Percentiles rank a stretch among this genome's conserved stretches.
Conservation (phyloP, 2,329 filamentous ascomycete species). For the Aspergillus tamarii region DNA sequence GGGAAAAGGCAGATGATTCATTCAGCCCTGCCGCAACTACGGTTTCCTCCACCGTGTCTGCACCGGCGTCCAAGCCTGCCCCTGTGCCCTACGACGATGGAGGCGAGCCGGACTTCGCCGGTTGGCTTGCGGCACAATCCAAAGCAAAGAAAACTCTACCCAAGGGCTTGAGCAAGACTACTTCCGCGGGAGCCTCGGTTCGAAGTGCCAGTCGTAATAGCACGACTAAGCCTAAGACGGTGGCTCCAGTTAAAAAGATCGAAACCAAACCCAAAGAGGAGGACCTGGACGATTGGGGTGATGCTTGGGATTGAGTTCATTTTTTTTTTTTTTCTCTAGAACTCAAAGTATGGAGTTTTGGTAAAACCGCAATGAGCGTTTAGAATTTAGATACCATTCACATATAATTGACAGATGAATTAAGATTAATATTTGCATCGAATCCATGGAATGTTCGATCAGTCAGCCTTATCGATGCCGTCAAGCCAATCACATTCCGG, state of each 20-base stretch:
- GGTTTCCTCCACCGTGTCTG: slow-evolving; percentile 28
- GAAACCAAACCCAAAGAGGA: slow-evolving; percentile 63
- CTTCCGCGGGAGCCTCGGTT: slow-evolving; percentile 33
- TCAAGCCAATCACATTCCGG: not conserved
- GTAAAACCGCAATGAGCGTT: not conserved
- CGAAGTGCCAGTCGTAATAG: slow-evolving; percentile 44
- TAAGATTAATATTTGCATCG: not conserved
- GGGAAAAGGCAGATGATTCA: slow-evolving; percentile 52
- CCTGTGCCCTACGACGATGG: slow-evolving; percentile 73
- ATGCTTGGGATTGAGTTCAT: slow-evolving; percentile 48
- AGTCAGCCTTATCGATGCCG: not conserved
- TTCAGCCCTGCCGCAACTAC: slow-evolving; percentile 39
- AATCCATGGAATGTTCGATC: slow-evolving; percentile 1
- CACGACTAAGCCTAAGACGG: slow-evolving; percentile 51
- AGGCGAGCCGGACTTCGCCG: slow-evolving; percentile 91
- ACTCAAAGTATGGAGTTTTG: not conserved
- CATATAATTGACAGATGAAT: slow-evolving; percentile 7
- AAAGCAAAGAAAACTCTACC: slow-evolving; percentile 77
- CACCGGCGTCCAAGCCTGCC: slow-evolving; percentile 35
- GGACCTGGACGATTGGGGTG: slow-evolving; percentile 51
- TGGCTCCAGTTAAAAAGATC: slow-evolving; percentile 65
- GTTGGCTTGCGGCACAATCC: slow-evolving; percentile 87
- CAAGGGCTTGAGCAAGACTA: slow-evolving; percentile 75
- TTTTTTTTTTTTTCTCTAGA: not conserved
- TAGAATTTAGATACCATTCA: slow-evolving; percentile 10